Conservation (phyloP, 441 rosid genomes). For the Flueggea neowawraea region DNA sequence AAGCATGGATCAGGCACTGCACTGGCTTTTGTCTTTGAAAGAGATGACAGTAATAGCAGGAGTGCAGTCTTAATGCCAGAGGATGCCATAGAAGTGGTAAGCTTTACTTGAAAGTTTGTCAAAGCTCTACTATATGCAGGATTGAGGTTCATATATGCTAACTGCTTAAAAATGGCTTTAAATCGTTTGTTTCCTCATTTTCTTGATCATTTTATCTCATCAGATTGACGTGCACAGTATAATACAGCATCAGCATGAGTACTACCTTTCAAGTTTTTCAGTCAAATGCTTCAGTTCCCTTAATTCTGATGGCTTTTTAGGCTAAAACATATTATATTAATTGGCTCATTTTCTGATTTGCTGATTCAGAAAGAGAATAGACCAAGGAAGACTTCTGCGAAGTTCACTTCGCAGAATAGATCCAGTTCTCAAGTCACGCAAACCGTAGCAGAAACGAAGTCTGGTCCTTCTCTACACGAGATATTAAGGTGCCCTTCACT, state of each 20-base stretch:
- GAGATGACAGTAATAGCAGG: conserved; percentile 63
- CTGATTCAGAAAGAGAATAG: conserved; percentile 53
- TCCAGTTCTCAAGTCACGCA: conserved; percentile 32
- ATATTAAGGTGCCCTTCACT: conserved; percentile 59
- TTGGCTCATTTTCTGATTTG: conserved; percentile 12
- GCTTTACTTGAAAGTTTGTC: conserved; percentile 8
- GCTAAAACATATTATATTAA: not conserved
- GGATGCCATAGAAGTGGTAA: conserved; percentile 57
- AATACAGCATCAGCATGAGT: not conserved
- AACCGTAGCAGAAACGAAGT: conserved; percentile 27
- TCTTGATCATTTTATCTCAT: too few species aligned
- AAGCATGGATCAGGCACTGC: conserved; percentile 54
- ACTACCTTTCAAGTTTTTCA: not conserved
- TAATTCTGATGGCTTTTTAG: not conserved
- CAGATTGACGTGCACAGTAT: not conserved
- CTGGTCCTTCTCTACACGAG: conserved; percentile 61
- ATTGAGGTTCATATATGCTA: too few species aligned
- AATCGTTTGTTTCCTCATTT: too few species aligned
- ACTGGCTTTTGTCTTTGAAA: conserved; percentile 80
- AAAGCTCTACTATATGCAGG: too few species aligned
- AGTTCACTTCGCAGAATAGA: conserved; percentile 57
- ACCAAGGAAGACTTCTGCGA: conserved; percentile 49
- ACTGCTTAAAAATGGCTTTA: too few species aligned
- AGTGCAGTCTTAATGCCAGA: conserved; percentile 43
- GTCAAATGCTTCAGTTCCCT: not conserved